Evolutionary conservation across 1,284 basidiomycete genomes (phyloP).

Genomic region (Sanghuangporus weigelae): DNA sequence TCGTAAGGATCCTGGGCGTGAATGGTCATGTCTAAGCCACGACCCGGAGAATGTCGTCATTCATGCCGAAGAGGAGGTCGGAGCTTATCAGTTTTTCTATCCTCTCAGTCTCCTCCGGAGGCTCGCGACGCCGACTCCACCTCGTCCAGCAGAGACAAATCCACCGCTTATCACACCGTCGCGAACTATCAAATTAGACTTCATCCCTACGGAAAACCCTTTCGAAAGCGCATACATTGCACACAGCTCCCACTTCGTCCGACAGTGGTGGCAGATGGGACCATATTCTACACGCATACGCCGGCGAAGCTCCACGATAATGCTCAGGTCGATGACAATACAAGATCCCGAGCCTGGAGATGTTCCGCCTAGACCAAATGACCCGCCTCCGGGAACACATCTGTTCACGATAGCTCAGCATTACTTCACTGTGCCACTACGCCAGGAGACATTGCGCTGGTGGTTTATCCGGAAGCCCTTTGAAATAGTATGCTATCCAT

Average conservation of each 20-base stretch:
- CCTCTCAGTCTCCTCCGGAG: slow-evolving; percentile 43
- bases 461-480: slow-evolving; percentile 69
- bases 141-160: not conserved
- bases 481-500: slow-evolving; percentile 50
- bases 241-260: slow-evolving; percentile 64
- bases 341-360: slow-evolving; percentile 45
- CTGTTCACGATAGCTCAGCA: slow-evolving; percentile 66
- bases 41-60: slow-evolving; percentile 55
- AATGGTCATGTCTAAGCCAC: slow-evolving; percentile 69
- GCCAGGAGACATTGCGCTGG: slow-evolving; percentile 13
- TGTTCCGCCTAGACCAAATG: slow-evolving; percentile 18
- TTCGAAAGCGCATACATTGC: slow-evolving; percentile 1
- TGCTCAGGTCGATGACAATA: slow-evolving; percentile 57
- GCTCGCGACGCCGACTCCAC: slow-evolving; percentile 24
- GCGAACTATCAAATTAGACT: slow-evolving; percentile 38
- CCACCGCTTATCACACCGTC: slow-evolving; percentile 19
- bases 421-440: slow-evolving; percentile 60
- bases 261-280: slow-evolving; percentile 72
- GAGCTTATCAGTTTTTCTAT: slow-evolving; percentile 53
- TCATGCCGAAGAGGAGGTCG: slow-evolving; percentile 58
- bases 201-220: slow-evolving; percentile 24
- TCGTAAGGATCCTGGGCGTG: slow-evolving; percentile 7
- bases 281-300: slow-evolving; percentile 39
- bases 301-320: slow-evolving; percentile 64
- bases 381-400: slow-evolving; percentile 14